A percentile compares a stretch with the other conserved stretches of the same genome.
These are phyloP conservation scores for Termitomyces sp. DNA, from an alignment of 768 basidiomycete genomes.

Conservation along the genomic window DNA sequence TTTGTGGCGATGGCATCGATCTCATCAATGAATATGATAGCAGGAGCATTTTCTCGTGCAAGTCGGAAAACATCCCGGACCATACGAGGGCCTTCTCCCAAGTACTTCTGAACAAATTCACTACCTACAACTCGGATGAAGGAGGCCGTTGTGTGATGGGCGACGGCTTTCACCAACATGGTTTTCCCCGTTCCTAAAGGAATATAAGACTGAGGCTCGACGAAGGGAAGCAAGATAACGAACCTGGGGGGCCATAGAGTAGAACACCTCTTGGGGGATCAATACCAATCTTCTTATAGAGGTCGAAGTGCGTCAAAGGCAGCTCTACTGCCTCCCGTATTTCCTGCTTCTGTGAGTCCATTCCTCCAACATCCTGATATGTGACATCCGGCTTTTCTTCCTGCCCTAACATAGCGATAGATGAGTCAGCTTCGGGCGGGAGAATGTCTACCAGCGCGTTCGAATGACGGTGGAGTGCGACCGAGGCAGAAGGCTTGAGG, in stretches of 20 bases:
- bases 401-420: slow-evolving; percentile 89
- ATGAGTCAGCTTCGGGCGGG: slow-evolving; percentile 97
- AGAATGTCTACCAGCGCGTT: slow-evolving; percentile 98
- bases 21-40: slow-evolving; percentile 99
- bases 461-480: slow-evolving; percentile 98
- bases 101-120: slow-evolving; percentile 99
- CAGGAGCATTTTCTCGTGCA: slow-evolving; percentile 93
- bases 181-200: slow-evolving; percentile 90
- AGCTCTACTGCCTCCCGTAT: slow-evolving; percentile 98
- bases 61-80: slow-evolving; percentile 98
- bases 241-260: slow-evolving; percentile 95
- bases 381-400: slow-evolving; percentile 94
- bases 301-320: slow-evolving; percentile 92
- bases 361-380: slow-evolving; percentile 93
- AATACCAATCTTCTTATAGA: slow-evolving; percentile 99
- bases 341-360: slow-evolving; percentile 98
- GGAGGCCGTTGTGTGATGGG: slow-evolving; percentile 92
- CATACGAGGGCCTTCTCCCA: slow-evolving; percentile 99
- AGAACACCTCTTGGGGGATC: slow-evolving; percentile 97
- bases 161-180: slow-evolving; percentile 99
- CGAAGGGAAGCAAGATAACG: slow-evolving; percentile 11
- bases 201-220: neutral
- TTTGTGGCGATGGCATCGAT: slow-evolving; percentile 99
- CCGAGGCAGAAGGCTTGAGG: slow-evolving; percentile 94
- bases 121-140: slow-evolving; percentile 98